phyloP scores from a whole-genome alignment of 2,329 filamentous ascomycete species.

The Penicillium sp. region DNA sequence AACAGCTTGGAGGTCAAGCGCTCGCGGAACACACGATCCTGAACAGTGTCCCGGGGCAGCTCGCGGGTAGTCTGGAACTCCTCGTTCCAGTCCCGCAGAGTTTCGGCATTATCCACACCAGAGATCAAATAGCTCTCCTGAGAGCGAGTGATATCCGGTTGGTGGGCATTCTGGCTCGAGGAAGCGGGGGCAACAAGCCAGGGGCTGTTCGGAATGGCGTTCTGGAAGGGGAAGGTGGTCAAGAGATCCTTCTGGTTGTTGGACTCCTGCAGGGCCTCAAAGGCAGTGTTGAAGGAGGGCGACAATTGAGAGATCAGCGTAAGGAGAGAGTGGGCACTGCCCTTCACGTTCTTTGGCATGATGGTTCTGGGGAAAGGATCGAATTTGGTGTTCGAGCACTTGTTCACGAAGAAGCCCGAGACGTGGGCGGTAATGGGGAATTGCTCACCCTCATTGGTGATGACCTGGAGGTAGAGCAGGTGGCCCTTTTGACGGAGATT shows the following conservation, averaged over 20 bases:
- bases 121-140: conserved; percentile 91
- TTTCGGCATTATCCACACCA: conserved; percentile 91
- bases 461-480: conserved; percentile 83
- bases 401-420: conserved; percentile 96
- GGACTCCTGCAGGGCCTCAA: conserved; percentile 77
- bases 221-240: conserved; percentile 92
- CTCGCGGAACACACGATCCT: conserved; percentile 94
- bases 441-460: conserved; percentile 92
- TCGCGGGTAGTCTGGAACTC: conserved; percentile 97
- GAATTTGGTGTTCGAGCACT: conserved; percentile 91
- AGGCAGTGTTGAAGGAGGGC: conserved; percentile 76
- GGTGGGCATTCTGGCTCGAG: conserved; percentile 68
- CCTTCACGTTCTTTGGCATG: conserved; percentile 64
- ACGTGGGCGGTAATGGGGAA: conserved; percentile 91
- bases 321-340: conserved; percentile 82
- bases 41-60: conserved; percentile 87
- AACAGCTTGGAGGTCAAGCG: conserved; percentile 93
- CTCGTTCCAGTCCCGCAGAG: conserved; percentile 96
- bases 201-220: conserved; percentile 86
- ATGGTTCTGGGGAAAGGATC: conserved; percentile 80
- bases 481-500: conserved; percentile 89
- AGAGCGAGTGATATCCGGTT: conserved; percentile 80
- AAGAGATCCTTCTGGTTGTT: conserved; percentile 85
- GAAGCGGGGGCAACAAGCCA: conserved; percentile 77
- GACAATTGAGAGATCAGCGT: conserved; percentile 77